Base-by-base conservation (phyloP, 805 yeast species). In the Pichia cabralensis region DNA sequence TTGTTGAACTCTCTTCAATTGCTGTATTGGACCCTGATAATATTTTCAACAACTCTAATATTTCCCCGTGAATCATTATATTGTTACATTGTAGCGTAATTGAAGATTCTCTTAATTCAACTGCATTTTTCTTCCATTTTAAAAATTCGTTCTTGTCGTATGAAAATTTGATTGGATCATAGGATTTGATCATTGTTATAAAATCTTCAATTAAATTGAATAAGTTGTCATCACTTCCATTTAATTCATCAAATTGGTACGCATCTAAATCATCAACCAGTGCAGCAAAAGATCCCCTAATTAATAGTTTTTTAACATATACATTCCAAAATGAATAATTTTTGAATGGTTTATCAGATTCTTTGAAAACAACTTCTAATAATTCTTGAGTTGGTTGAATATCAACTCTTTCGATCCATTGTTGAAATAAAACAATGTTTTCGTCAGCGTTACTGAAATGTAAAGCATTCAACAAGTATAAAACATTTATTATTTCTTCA, bases 371-470 rank as follows among this genome's bases (percentile, higher is more conserved):
- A 28, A 54, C 61, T 34, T 72, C 68, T 4, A 70, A 61, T 22
- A 69, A 53, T 19, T 65, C 71, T 14, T 62, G 61, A 38, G 67
- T 73, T 1, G 88, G 88, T 44, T 72, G 71, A 5, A 78, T 75
- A 49, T 80, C 83, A 21, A 78, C 75, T 36, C 73, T 64, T 48
- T 81, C 81, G 18, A 78, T 62, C 92, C 92, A 81, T 31, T 63
- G 66, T 12, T 67, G 54, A 23, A 76, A 53, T 26, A 64, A 49
- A 31, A 61, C 60, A 21, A 76, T 66, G 42, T 62, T 61, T 32
- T 52, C 59, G 37, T 64, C 59, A 10, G 55, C 49, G 13, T 63
- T 60, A 2, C 62, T 47, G 43, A 74, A 76, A 45, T 64, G 61
- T 24, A 71, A 52, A 1, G 82, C 71, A 32, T 67, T 66, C 19